A percentile compares a stretch with the other conserved stretches of the same genome.
Evolutionary conservation across 2,329 filamentous ascomycete genomes (phyloP).

Genomic region (Botrytis tulipae): DNA sequence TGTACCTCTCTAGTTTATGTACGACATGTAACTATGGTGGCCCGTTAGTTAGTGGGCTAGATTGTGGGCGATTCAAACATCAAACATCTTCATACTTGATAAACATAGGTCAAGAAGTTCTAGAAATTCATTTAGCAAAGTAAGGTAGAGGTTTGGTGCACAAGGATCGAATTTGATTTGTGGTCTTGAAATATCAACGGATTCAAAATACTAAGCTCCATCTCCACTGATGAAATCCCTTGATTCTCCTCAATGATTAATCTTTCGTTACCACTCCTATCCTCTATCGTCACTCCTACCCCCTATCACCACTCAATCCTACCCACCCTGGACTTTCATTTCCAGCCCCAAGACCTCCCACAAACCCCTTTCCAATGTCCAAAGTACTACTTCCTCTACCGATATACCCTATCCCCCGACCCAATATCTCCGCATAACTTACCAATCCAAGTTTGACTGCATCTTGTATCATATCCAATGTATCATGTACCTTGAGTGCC

Average conservation of each 20-base stretch:
- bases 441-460: conserved; percentile 23
- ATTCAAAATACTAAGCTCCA: neutral
- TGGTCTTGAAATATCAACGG: fast-evolving
- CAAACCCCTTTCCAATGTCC: conserved; percentile 23
- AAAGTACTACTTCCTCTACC: conserved; percentile 20
- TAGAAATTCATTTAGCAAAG: neutral
- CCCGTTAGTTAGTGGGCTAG: too few relatives aligned
- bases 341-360: conserved; percentile 18
- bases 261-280: neutral
- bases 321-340: conserved; percentile 14
- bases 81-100: neutral
- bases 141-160: neutral
- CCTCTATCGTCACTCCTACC: neutral
- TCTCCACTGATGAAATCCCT: neutral
- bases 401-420: conserved; percentile 20
- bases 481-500: conserved; percentile 24
- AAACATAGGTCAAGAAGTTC: neutral
- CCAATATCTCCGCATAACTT: conserved; percentile 23
- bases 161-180: neutral
- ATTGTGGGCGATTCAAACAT: neutral
- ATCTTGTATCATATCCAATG: conserved; percentile 25
- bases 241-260: neutral
- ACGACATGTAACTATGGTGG: too few relatives aligned
- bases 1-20: neutral
- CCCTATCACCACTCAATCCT: conserved; percentile 24